These are phyloP conservation scores for Cyclocybe cylindracea DNA, from an alignment of 768 basidiomycete genomes.

Conservation along the genomic window DNA sequence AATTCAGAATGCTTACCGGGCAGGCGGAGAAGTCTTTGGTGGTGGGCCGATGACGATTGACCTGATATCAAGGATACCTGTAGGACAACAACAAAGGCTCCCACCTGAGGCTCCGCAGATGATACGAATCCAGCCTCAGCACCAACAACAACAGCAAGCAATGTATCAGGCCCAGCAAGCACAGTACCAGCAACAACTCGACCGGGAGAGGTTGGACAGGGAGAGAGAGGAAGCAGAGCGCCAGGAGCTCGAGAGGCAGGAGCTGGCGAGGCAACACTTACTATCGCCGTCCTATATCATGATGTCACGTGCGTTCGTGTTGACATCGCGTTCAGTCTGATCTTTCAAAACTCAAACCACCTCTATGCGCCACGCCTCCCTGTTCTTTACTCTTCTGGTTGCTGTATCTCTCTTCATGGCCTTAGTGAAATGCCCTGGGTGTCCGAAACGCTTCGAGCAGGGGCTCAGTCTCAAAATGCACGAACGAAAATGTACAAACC, in stretches of 20 bases:
- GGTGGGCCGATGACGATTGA: slow-evolving; percentile 29
- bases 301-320: too few relatives aligned
- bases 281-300: too few relatives aligned
- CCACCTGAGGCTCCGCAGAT: slow-evolving; percentile 20
- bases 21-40: slow-evolving; percentile 35
- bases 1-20: slow-evolving; percentile 45
- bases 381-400: too few relatives aligned
- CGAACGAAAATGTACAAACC: too few relatives aligned
- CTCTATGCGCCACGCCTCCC: too few relatives aligned
- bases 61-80: slow-evolving; percentile 3
- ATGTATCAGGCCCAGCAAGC: slow-evolving; percentile 24
- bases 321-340: too few relatives aligned
- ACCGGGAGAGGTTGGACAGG: slow-evolving; percentile 26
- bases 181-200: slow-evolving; percentile 27
- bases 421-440: too few relatives aligned
- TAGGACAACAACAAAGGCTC: slow-evolving; percentile 3
- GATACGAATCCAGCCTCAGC: slow-evolving; percentile 18
- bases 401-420: too few relatives aligned
- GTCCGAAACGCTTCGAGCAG: too few relatives aligned
- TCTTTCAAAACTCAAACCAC: too few relatives aligned
- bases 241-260: slow-evolving; percentile 17
- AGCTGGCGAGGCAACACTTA: slow-evolving; percentile 18
- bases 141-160: slow-evolving; percentile 24
- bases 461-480: too few relatives aligned
- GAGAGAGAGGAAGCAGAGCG: slow-evolving; percentile 16